Conservation (phyloP, 2,329 filamentous ascomycete species). For the Sclerotinia minor region DNA sequence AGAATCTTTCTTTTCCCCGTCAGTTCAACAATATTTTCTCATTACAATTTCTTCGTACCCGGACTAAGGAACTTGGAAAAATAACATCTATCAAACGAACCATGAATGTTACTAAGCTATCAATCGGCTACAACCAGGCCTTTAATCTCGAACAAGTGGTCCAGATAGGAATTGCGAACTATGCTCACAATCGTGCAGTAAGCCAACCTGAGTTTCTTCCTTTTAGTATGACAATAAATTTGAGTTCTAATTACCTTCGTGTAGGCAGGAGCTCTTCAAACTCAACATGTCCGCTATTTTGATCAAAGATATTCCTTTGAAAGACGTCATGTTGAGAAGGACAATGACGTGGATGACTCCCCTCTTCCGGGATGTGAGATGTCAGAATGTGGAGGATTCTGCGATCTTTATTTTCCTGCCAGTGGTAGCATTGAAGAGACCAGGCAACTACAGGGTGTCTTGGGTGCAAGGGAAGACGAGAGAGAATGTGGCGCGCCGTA, state of each 20-base stretch:
- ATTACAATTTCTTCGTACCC: neutral
- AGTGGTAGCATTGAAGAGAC: neutral
- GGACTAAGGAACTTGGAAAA: neutral
- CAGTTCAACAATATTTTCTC: neutral
- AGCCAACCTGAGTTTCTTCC: neutral
- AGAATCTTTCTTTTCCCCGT: neutral
- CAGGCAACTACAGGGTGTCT: neutral
- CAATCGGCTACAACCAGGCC: neutral
- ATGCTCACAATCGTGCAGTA: neutral
- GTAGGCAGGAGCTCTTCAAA: neutral
- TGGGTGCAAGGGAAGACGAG: neutral
- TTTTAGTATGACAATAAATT: too few species aligned
- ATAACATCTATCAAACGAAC: neutral
- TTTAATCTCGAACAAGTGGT: neutral
- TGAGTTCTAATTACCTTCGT: neutral
- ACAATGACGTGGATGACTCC: neutral
- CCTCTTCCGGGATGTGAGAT: neutral
- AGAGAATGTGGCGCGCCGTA: neutral
- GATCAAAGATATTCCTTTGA: neutral
- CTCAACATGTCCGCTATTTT: neutral
- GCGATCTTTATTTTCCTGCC: neutral
- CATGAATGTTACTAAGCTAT: neutral
- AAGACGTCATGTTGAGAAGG: neutral
- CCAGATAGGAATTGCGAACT: neutral
- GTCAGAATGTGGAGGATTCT: neutral